Evolutionary conservation across 2,329 filamentous ascomycete species (phyloP).

Genomic region (Dactylellina haptotyla): DNA sequence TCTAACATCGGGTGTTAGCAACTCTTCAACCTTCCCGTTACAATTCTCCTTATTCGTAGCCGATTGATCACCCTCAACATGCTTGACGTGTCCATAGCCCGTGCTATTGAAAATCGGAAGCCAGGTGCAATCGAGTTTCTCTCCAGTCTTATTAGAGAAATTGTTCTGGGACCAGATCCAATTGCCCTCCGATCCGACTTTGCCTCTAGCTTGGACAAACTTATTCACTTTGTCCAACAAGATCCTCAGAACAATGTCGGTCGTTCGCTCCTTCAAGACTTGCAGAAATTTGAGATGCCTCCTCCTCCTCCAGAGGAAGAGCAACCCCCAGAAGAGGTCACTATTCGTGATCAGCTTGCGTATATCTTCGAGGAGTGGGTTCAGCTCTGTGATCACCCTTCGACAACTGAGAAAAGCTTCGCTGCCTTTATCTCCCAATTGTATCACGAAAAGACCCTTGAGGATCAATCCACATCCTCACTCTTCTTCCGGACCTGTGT

Average conservation of each 20-base stretch:
- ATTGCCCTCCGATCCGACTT: conserved; percentile 58
- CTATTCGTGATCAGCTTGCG: conserved; percentile 81
- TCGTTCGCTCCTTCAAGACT: conserved; percentile 55
- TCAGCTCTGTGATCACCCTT: conserved; percentile 79
- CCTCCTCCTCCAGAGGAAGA: conserved; percentile 70
- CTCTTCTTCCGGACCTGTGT: conserved; percentile 83
- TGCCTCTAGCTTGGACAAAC: conserved; percentile 57
- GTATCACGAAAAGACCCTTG: conserved; percentile 77
- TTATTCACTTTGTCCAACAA: conserved; percentile 57
- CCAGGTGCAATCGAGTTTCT: conserved; percentile 57
- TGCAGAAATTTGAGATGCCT: conserved; percentile 56
- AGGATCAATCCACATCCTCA: conserved; percentile 78
- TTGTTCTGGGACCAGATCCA: conserved; percentile 55
- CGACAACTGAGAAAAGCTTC: conserved; percentile 76
- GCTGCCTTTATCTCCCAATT: conserved; percentile 85
- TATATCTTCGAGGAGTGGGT: conserved; percentile 98
- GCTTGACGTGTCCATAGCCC: conserved; percentile 62
- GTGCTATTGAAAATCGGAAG: conserved; percentile 56
- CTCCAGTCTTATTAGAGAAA: conserved; percentile 56
- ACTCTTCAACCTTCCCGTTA: conserved; percentile 72
- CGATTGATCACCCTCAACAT: conserved; percentile 71
- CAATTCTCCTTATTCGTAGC: conserved; percentile 70
- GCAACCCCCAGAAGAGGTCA: conserved; percentile 74
- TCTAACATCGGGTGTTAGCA: conserved; percentile 64
- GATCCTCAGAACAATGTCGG: conserved; percentile 57